These are phyloP conservation scores for Xylariaceae sp. DNA, from an alignment of 2,329 filamentous ascomycete species.

Conservation along the genomic window DNA sequence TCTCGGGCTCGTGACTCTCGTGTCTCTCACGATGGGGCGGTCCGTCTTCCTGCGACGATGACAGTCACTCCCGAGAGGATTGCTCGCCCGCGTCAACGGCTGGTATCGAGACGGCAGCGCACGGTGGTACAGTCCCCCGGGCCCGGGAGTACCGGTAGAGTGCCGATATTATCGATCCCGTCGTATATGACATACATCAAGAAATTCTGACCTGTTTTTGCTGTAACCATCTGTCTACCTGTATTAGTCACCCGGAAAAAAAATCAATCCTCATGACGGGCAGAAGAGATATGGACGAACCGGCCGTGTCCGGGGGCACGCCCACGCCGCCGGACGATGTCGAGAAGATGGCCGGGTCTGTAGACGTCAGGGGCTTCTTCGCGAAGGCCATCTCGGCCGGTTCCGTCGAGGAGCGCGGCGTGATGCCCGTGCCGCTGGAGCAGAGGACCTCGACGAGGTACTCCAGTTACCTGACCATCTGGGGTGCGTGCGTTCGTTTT, in stretches of 20 bases:
- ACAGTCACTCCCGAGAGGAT: too few relatives aligned
- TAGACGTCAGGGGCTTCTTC: not conserved
- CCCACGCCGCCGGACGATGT: not conserved
- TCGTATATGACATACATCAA: not conserved
- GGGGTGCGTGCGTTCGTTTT: conserved; percentile 1
- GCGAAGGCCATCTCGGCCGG: conserved; percentile 2
- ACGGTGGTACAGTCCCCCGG: too few relatives aligned
- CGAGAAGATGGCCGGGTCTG: conserved; percentile 1
- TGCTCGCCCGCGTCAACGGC: too few relatives aligned
- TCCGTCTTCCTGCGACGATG: too few relatives aligned
- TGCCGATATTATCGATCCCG: not conserved
- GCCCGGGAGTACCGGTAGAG: not conserved
- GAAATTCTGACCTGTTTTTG: too few relatives aligned
- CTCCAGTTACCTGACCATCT: conserved; percentile 20
- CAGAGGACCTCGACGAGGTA: conserved; percentile 22
- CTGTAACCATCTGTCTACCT: too few relatives aligned
- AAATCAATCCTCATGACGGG: too few relatives aligned
- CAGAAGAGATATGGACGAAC: too few relatives aligned
- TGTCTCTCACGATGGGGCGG: too few relatives aligned
- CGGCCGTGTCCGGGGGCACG: conserved; percentile 12
- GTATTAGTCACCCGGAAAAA: too few relatives aligned
- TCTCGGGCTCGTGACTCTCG: too few relatives aligned
- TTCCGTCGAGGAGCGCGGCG: conserved; percentile 19
- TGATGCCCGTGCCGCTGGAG: conserved; percentile 21
- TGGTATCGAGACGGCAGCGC: too few relatives aligned